Evolutionary conservation across 2,329 filamentous ascomycete species (phyloP).

Genomic region (Ceratocystis ficicola): DNA sequence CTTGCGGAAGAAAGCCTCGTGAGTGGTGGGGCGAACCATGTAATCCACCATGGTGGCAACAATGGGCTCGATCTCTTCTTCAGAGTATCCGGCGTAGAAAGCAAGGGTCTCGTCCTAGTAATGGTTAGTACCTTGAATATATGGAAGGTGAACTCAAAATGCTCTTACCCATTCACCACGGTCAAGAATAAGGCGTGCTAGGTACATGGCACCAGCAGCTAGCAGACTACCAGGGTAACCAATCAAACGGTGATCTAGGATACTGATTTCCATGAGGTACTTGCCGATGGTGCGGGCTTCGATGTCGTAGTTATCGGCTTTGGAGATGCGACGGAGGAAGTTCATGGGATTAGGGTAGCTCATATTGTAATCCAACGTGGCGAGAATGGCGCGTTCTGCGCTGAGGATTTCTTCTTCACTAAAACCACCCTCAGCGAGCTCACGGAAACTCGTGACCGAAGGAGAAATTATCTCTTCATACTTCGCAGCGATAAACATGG

Average conservation of each 20-base stretch:
- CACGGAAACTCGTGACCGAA: slow-evolving; percentile 91
- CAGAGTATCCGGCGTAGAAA: slow-evolving; percentile 86
- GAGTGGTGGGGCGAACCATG: slow-evolving; percentile 73
- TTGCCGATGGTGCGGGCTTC: slow-evolving; percentile 94
- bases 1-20: slow-evolving; percentile 99
- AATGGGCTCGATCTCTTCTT: slow-evolving; percentile 85
- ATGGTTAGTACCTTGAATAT: slow-evolving; percentile 27
- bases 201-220: slow-evolving; percentile 87
- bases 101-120: slow-evolving; percentile 65
- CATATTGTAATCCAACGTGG: slow-evolving; percentile 86
- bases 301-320: slow-evolving; percentile 98
- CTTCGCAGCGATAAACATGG: slow-evolving; percentile 99
- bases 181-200: slow-evolving; percentile 79
- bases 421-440: slow-evolving; percentile 94
- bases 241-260: slow-evolving; percentile 91
- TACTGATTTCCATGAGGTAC: slow-evolving; percentile 93
- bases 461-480: slow-evolving; percentile 97
- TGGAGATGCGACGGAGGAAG: slow-evolving; percentile 95
- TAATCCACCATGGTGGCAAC: slow-evolving; percentile 95
- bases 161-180: slow-evolving; percentile 75
- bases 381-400: slow-evolving; percentile 89
- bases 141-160: not conserved
- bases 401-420: slow-evolving; percentile 88
- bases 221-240: slow-evolving; percentile 77
- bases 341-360: slow-evolving; percentile 99